Evolutionary conservation across 1,139 yeast genomes (phyloP).

Genomic region (Eremothecium gossypii): DNA sequence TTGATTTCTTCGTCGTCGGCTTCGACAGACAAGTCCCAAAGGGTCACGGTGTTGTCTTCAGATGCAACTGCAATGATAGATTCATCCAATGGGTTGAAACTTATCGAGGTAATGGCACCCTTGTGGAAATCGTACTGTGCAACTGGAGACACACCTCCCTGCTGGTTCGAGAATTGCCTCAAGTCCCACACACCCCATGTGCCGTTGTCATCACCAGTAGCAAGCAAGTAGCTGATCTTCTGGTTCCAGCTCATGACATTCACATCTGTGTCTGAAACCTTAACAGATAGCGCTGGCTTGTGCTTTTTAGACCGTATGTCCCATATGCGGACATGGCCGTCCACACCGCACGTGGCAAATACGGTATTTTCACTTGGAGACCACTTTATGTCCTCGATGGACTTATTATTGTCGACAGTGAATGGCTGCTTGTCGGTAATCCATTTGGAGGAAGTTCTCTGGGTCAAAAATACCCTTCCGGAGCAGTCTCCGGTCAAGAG

Average conservation of each 20-base stretch:
- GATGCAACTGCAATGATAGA: conserved; percentile 92
- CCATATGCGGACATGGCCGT: conserved; percentile 91
- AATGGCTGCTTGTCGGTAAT: conserved; percentile 78
- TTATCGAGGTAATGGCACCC: conserved; percentile 83
- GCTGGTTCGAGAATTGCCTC: conserved; percentile 61
- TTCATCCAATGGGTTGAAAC: conserved; percentile 92
- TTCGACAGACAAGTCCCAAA: conserved; percentile 96
- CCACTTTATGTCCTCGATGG: conserved; percentile 97
- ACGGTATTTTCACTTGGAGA: conserved; percentile 86
- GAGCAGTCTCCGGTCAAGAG: conserved; percentile 81
- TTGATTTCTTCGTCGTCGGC: conserved; percentile 93
- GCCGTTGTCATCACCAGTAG: conserved; percentile 97
- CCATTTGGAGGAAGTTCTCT: conserved; percentile 75
- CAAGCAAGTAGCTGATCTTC: conserved; percentile 75
- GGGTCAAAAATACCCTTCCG: conserved; percentile 73
- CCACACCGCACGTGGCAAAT: conserved; percentile 87
- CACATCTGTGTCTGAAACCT: conserved; percentile 78
- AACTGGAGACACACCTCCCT: conserved; percentile 57
- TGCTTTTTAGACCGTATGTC: conserved; percentile 91
- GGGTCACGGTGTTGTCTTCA: conserved; percentile 91
- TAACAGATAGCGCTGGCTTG: conserved; percentile 78
- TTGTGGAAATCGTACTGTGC: conserved; percentile 94
- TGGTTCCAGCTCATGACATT: conserved; percentile 95
- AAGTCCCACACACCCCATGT: conserved; percentile 98
- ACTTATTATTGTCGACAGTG: conserved; percentile 49